Evolutionary conservation across 495 filamentous ascomycete species (phyloP), one percentile per base, ranked within the genome.

Genomic region (Parathielavia appendiculata): DNA sequence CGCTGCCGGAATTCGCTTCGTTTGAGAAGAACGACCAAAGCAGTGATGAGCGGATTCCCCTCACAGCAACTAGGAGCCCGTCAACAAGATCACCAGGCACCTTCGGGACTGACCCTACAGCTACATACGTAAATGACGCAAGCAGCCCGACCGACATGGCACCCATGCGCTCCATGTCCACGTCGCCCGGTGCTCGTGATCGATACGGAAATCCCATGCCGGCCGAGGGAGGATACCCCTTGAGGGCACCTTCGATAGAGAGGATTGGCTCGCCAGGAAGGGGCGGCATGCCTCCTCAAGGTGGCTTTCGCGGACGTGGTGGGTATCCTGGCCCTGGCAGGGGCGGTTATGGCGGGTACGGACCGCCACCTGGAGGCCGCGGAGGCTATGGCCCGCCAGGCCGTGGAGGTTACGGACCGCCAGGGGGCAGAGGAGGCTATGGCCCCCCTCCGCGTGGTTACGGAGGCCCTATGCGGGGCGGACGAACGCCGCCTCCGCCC

Each of bases 41-140:
- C 41, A 86, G 82, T 57, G 93, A 97, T 49, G 93, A 97, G 68
- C 79, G 84, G 34, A 84, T 87, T n/a, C 91, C 91, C 0, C 72
- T 97, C 26, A 96, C 92, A 36, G 76, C 83, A 0, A 73, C 83
- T 0, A 73, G 79, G 56, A 86, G 83, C 51, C 73, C 76, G 9
- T 73, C 78, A n/a, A 72, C 77, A n/a, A 70, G 73, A 26, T 79
- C 78, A 1, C 74, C 73, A 8, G 75, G 67, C 48, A 69, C 69
- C 44, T 61, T 63, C 5, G 55, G 63, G 16, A 66, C 62, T n/a
- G 74, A 75, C 56, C 38, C 34, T 9, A 34, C 47, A 19, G 73
- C 68, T 35, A 69, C 70, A 35, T 57, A 59, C 1, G 62, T 68
- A 13, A 67, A 67, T 17, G 73, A 73, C 55, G 59, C 48, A 66